Conservation (phyloP, 192 early-diverging fungal genomes). For the Allomyces macrogynus region DNA sequence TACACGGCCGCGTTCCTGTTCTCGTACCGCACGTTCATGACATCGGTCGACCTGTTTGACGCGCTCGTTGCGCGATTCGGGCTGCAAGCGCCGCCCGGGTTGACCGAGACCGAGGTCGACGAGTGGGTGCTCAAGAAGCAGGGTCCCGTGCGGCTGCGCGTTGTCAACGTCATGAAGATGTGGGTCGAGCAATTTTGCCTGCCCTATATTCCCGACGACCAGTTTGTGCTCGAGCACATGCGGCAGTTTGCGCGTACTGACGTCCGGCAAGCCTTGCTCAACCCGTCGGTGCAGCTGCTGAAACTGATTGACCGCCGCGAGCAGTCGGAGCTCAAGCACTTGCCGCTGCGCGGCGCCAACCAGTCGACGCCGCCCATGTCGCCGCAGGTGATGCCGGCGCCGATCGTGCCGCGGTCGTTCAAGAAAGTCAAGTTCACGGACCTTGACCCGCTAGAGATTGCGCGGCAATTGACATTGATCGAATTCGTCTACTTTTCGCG, state of each 20-base stretch:
- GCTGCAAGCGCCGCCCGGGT: conserved; percentile 44
- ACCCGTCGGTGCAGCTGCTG: conserved; percentile 48
- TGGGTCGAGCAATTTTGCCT: conserved; percentile 85
- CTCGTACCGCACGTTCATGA: conserved; percentile 84
- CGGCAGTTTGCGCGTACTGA: conserved; percentile 49
- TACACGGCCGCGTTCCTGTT: conserved; percentile 54
- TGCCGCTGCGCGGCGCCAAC: conserved; percentile 23
- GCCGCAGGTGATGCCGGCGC: conserved; percentile 32
- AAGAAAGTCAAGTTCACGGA: conserved; percentile 67
- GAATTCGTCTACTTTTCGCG: conserved; percentile 60
- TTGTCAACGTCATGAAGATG: conserved; percentile 79
- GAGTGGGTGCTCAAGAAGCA: conserved; percentile 70
- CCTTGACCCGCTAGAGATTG: conserved; percentile 76
- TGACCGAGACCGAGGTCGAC: conserved; percentile 39
- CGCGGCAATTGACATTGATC: conserved; percentile 86
- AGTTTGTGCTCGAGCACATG: conserved; percentile 39
- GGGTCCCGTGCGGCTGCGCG: conserved; percentile 83
- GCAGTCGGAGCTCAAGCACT: conserved; percentile 5
- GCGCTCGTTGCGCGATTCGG: conserved; percentile 56
- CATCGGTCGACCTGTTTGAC: conserved; percentile 53
- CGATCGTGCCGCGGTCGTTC: conserved; percentile 64
- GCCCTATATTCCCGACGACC: conserved; percentile 52
- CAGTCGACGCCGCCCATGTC: conserved; percentile 26
- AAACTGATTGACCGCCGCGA: conserved; percentile 54
- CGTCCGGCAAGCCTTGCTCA: conserved; percentile 47